These are phyloP conservation scores for Colletotrichum truncatum DNA, from an alignment of 2,329 filamentous ascomycete species.

Conservation along the genomic window DNA sequence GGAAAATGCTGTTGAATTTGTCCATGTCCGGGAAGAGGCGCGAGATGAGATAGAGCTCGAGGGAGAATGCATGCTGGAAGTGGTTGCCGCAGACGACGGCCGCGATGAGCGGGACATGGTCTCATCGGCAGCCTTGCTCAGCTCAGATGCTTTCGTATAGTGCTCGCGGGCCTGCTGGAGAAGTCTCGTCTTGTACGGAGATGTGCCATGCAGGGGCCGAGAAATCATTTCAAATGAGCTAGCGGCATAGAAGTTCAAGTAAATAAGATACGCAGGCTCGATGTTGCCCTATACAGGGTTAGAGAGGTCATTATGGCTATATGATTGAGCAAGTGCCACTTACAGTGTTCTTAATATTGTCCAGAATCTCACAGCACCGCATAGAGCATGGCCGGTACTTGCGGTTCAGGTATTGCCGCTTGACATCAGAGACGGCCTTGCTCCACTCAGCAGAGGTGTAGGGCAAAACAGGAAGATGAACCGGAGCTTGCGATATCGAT, in stretches of 20 bases:
- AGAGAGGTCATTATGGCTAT: slow-evolving; percentile 1
- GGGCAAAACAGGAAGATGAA: slow-evolving; percentile 45
- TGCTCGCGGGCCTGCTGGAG: slow-evolving; percentile 61
- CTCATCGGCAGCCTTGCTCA: slow-evolving; percentile 59
- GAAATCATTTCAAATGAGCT: slow-evolving; percentile 67
- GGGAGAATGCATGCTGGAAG: slow-evolving; percentile 55
- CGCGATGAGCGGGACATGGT: slow-evolving; percentile 48
- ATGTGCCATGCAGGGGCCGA: slow-evolving; percentile 54
- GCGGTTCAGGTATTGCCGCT: slow-evolving; percentile 59
- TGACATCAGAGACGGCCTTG: slow-evolving; percentile 59
- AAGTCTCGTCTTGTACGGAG: slow-evolving; percentile 55
- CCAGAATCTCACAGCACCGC: slow-evolving; percentile 62
- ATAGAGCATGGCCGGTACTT: slow-evolving; percentile 63
- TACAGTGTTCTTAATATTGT: slow-evolving; percentile 55
- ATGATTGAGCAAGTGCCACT: slow-evolving; percentile 33
- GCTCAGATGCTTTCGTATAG: slow-evolving; percentile 57
- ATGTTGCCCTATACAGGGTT: slow-evolving; percentile 44
- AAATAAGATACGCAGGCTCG: slow-evolving; percentile 65
- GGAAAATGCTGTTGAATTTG: slow-evolving; percentile 52
- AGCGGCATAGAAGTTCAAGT: slow-evolving; percentile 70
- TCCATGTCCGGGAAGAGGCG: slow-evolving; percentile 47
- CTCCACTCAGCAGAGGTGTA: slow-evolving; percentile 61
- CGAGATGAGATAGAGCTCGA: slow-evolving; percentile 51
- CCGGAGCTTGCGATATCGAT: slow-evolving; percentile 33
- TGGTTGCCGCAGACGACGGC: slow-evolving; percentile 47